Conservation (phyloP, 345 rosid species). For the Psidium friedrichsthalianum region DNA sequence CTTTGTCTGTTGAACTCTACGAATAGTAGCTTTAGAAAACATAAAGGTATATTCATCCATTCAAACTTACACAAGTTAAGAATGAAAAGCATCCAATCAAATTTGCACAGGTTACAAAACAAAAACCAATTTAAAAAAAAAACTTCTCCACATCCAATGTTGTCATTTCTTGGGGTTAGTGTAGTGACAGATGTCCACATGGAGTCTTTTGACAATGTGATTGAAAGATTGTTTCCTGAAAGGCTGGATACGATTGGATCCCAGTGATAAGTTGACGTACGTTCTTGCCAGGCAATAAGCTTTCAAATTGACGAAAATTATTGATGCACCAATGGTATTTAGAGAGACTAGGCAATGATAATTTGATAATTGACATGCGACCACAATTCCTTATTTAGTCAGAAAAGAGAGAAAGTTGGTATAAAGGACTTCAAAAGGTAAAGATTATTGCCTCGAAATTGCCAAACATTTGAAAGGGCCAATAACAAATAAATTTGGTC, state of each 20-base stretch:
- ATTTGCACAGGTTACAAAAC: neutral
- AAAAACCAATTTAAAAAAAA: neutral
- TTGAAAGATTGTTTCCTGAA: neutral
- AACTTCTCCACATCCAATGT: neutral
- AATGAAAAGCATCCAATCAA: neutral
- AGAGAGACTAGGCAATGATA: neutral
- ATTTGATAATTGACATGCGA: neutral
- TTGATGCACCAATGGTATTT: neutral
- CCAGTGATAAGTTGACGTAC: neutral
- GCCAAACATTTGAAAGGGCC: neutral
- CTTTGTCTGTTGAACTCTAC: neutral
- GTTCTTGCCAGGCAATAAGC: neutral
- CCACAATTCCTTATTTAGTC: neutral
- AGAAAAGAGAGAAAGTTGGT: neutral
- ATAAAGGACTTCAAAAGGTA: neutral
- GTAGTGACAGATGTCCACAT: neutral
- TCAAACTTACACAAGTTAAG: neutral
- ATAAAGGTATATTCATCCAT: neutral
- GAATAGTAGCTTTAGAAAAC: neutral
- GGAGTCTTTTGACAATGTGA: neutral
- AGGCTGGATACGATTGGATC: neutral
- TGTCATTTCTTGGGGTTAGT: neutral
- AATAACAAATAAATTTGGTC: neutral
- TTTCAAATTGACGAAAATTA: neutral
- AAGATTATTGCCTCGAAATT: neutral